Conservation (phyloP, 805 yeast genomes). For the Yarrowia sp. region DNA sequence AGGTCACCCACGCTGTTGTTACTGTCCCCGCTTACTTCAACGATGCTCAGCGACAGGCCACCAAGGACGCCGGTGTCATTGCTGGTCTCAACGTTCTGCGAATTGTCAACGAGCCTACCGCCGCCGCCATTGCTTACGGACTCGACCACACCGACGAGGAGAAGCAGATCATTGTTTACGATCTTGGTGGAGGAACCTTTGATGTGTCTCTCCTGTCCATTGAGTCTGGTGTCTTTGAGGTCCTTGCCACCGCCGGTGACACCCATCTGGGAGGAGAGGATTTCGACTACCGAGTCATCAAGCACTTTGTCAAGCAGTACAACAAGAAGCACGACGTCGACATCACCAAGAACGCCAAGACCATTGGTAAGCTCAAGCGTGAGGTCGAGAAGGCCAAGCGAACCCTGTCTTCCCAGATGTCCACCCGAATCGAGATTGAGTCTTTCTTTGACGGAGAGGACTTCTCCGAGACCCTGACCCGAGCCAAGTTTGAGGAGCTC, state of each 20-base stretch:
- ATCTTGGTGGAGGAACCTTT: constrained; percentile 97
- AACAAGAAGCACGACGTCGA: constrained; percentile 92
- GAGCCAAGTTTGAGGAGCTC: constrained; percentile 97
- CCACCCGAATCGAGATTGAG: constrained; percentile 94
- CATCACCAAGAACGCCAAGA: constrained; percentile 74
- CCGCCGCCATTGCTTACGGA: constrained; percentile 97
- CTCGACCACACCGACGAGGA: constrained; percentile 75
- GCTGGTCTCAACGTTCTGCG: constrained; percentile 86
- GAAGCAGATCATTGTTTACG: constrained; percentile 87
- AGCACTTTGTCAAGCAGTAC: constrained; percentile 77
- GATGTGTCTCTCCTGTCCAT: constrained; percentile 86
- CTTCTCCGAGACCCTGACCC: constrained; percentile 89
- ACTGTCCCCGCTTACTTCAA: constrained; percentile 93
- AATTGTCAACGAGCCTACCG: constrained; percentile 92
- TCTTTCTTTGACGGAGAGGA: constrained; percentile 93
- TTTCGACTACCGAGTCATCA: constrained; percentile 84
- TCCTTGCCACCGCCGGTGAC: constrained; percentile 92
- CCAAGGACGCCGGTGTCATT: constrained; percentile 89
- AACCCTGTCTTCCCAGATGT: constrained; percentile 90
- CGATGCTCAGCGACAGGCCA: constrained; percentile 92
- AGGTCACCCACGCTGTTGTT: constrained; percentile 85
- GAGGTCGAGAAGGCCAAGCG: constrained; percentile 99
- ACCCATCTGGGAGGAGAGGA: constrained; percentile 98
- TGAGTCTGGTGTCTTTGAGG: constrained; percentile 91
- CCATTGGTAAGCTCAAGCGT: constrained; percentile 90